Base-by-base conservation (phyloP, 208 protist species). In the Strigomonas culicis region DNA sequence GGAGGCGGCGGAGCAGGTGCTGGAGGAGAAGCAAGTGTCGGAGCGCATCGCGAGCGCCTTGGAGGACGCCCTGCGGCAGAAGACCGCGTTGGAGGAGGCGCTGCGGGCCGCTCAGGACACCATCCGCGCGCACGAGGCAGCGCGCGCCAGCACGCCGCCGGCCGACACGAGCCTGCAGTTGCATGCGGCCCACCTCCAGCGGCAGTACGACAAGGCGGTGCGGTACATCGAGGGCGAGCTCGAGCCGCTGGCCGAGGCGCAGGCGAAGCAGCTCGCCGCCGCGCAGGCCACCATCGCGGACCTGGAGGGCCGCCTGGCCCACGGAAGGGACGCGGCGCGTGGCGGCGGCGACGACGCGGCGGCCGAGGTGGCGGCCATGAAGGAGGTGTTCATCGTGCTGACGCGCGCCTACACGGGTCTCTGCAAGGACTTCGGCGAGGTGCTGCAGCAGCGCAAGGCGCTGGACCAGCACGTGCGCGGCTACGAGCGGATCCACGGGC, bases 401-500 rank as follows among this genome's bases (percentile, higher is more conserved):
- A 44, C 74, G 17, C 75, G 80, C 30, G 76, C 71, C 22, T 71
- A 79, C 55, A 73, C 73, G 8, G 80, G 80, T 21, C 43, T 74
- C 8, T 61, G 63, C 52, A 67, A 70, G 44, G 80, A 87, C 21
- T 55, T 62, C 15, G 68, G 66, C 7, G 80, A 87, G 47, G 74
- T 83, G 60, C 24, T 72, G 31, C 71, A 78, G 55, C 76, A 87
- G 46, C 76, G 80, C 17, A 63, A 32, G 32, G 80, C 80, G 2
- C 46, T 86, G 10, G 41, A 46, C n/a, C 74, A 55, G n/a, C 72
- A 72, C 22, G 44, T 74, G 36, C 49, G 72, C 24, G 27, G 15
- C 36, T 34, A 39, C 32, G 57, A 61, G 34, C 22, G 36, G 21
- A 30, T 50, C n/a, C 43, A 34, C 19, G 57, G 57, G n/a, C 21